Percentiles rank a stretch among this genome's conserved stretches.
phyloP scores from a whole-genome alignment of 1,139 yeast species.

The Nadsonia commutata region DNA sequence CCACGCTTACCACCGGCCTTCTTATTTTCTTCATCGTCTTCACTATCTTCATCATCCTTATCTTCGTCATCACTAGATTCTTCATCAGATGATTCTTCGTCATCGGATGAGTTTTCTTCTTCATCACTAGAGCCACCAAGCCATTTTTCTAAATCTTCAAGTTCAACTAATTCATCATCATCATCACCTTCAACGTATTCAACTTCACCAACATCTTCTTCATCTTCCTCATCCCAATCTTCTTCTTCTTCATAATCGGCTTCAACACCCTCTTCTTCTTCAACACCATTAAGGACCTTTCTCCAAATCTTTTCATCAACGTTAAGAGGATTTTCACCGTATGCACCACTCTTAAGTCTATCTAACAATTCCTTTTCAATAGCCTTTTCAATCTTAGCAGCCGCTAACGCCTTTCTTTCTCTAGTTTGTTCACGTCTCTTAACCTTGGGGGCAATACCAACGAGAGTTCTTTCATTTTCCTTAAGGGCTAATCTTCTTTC shows the following conservation, averaged over 20 bases:
- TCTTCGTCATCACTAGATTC: conserved; percentile 20
- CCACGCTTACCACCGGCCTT: conserved; percentile 28
- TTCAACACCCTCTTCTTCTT: conserved; percentile 41
- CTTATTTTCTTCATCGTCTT: conserved; percentile 17
- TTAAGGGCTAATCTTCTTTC: conserved; percentile 84
- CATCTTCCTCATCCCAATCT: conserved; percentile 42
- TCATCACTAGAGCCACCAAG: conserved; percentile 50
- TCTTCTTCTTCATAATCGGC: conserved; percentile 53
- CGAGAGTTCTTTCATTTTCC: conserved; percentile 86
- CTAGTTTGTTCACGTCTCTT: conserved; percentile 86
- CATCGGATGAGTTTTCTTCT: conserved; percentile 21
- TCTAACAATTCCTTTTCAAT: conserved; percentile 90
- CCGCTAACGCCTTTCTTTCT: conserved; percentile 90
- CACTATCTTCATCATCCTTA: conserved; percentile 17
- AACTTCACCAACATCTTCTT: conserved; percentile 58
- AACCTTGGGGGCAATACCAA: conserved; percentile 85
- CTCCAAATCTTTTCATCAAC: conserved; percentile 95
- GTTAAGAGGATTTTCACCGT: conserved; percentile 92
- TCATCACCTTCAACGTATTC: conserved; percentile 67
- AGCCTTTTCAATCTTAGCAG: conserved; percentile 92
- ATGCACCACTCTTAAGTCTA: conserved; percentile 92
- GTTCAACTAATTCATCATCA: conserved; percentile 78
- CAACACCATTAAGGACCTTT: conserved; percentile 71
- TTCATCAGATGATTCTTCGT: conserved; percentile 25
- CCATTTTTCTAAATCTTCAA: conserved; percentile 88